Evolutionary conservation across 2,329 filamentous ascomycete genomes (phyloP), one percentile per base, ranked within the genome.

Genomic region (Lachnellula suecica): DNA sequence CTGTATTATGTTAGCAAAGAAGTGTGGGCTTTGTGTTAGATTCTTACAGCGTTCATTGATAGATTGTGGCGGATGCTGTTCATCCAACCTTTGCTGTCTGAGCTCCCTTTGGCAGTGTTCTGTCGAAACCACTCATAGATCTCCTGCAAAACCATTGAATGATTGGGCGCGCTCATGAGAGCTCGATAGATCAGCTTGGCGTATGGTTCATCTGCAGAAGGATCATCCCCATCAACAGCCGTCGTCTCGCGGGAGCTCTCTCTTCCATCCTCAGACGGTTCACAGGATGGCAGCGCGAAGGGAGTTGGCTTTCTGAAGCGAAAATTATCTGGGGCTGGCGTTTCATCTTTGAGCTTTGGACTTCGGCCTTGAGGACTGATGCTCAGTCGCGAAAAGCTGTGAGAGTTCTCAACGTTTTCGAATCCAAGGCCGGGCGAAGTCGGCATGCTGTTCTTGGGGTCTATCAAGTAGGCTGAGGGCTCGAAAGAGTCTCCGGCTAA

Each of bases 41-140:
- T 44, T 77, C 84, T 72, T 82, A 97, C 93, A 55, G 81, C 79
- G 63, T 97, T 97, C 92, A 97, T 97, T 44, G 91, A 96, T 7
- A 97, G 75, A 62, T 97, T 97, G 70, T 97, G 93, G 2, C 93
- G 83, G 59, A 97, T 95, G 68, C 90, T 96, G 70, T 97, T 97
- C 72, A 93, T 88, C 93, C 93, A 97, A 9, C 92, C 93, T 62
- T 85, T 87, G 11, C 71, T 74, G 7, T 76, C 78, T 17, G 71
- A 67, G 42, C 79, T 78, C 4, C 82, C 83, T 70, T 94, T 96
- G 60, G 82, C 80, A 2, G 91, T 96, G 65, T 96, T 86, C 24
- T 85, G 79, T 38, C 82, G 77, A 64, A 97, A 96, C 91, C 93
- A 97, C 52, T 87, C 79, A 70, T 97, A 97, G 52, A 97, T 89